Evolutionary conservation across 1,284 basidiomycete species (phyloP).

Genomic region (Cryptococcus floricola): DNA sequence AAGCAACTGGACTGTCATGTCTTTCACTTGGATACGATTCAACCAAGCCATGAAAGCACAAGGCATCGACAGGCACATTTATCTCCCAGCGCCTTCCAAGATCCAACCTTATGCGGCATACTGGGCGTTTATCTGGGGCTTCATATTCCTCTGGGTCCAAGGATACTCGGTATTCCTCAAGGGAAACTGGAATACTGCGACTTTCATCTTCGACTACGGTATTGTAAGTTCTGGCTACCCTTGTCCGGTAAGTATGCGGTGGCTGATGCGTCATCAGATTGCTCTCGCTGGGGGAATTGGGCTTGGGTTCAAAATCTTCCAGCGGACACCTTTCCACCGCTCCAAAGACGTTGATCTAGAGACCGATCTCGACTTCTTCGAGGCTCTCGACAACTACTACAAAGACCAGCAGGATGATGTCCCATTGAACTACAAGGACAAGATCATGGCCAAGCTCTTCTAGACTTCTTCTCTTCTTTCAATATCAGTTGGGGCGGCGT

Average conservation of each 20-base stretch:
- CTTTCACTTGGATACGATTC: conserved; percentile 33
- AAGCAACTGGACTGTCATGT: conserved; percentile 30
- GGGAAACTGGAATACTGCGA: conserved; percentile 20
- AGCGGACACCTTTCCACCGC: conserved; percentile 14
- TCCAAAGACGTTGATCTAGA: conserved; percentile 19
- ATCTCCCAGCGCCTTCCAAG: conserved; percentile 10
- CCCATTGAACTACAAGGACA: conserved; percentile 14
- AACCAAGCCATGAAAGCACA: conserved; percentile 27
- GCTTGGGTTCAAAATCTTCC: conserved; percentile 23
- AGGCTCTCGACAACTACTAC: conserved; percentile 15
- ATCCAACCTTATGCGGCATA: conserved; percentile 25
- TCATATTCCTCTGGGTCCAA: conserved; percentile 19
- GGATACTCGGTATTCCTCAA: conserved; percentile 26
- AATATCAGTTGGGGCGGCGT: too few species aligned
- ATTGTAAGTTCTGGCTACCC: conserved; percentile 11
- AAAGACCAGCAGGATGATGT: conserved; percentile 9
- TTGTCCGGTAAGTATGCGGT: not conserved
- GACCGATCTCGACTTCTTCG: conserved; percentile 23
- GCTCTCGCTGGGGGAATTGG: conserved; percentile 23
- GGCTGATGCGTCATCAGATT: conserved; percentile 6
- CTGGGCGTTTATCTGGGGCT: conserved; percentile 24
- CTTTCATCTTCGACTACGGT: conserved; percentile 29
- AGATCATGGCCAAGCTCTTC: conserved; percentile 21
- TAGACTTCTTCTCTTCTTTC: not conserved
- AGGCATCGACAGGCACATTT: conserved; percentile 16